Evolutionary conservation across 2,329 filamentous ascomycete genomes (phyloP), one percentile per base, ranked within the genome.

Genomic region (Podosphaera aphanis): DNA sequence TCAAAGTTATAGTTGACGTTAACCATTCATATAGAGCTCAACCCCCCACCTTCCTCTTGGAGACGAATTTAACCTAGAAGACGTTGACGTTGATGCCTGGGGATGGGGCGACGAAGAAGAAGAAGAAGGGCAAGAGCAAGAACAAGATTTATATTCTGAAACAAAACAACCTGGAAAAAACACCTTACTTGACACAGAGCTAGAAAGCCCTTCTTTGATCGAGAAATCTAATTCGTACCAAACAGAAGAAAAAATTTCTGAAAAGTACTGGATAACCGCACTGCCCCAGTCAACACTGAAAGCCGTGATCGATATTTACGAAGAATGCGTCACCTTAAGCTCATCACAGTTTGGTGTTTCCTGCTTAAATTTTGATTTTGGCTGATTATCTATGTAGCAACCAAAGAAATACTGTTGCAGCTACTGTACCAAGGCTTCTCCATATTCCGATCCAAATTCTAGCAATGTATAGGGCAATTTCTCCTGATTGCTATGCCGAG

Each of bases 191-290:
- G 13, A 62, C 53, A 47, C 54, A 20, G 59, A 60, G 31, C 48
- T 57, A 3, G 42, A 51, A 3, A n/a, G 11, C 29, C 29, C 29
- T 33, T 31, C 50, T 16, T 42, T 41, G 5, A 13, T 19, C 2
- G 15, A 40, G 20, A 29, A 35, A 41, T 18, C 33, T n/a, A 25
- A 18, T 11, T 5, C 15, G 15, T 13, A 4, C 19, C 20, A 40
- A 2, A 48, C 51, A 44, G 80, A 90, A 57, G 64, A 95, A 48
- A 80, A 82, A 0, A 63, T 95, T 39, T 80, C 71, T 49, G 90
- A 98, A 62, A 81, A 72, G 1, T 98, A 93, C 60, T 82, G 77
- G 48, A 81, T 93, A 44, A 94, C 88, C 0, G 80, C 81, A 2
- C 79, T 94, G 59, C 88, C 90, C 0, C 78, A 84, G 49, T 73